Conservation (phyloP, 1,139 yeast species). For the Meyerozyma smithsonii region DNA sequence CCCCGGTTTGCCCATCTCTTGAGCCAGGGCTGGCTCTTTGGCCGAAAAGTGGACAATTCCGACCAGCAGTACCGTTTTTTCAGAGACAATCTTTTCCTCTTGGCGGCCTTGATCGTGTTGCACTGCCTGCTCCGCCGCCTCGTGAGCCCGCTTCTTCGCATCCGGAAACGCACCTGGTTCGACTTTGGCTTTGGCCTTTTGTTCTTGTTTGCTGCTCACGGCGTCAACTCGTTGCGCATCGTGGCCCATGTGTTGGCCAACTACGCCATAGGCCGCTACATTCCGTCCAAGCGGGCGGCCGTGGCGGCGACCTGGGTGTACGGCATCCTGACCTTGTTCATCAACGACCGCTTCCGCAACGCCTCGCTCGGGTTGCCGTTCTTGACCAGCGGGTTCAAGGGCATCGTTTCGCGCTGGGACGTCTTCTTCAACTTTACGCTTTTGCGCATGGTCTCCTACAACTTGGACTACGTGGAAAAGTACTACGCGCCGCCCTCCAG, state of each 20-base stretch:
- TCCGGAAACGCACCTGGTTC: conserved; percentile 30
- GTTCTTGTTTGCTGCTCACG: conserved; percentile 76
- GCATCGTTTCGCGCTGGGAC: conserved; percentile 89
- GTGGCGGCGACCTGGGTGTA: conserved; percentile 61
- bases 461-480: conserved; percentile 63
- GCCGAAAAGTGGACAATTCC: conserved; percentile 81
- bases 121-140: conserved; percentile 52
- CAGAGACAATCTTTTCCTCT: conserved; percentile 67
- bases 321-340: conserved; percentile 68
- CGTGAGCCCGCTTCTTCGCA: conserved; percentile 16
- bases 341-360: conserved; percentile 65
- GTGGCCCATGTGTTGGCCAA: conserved; percentile 51
- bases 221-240: conserved; percentile 63
- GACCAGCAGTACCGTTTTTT: conserved; percentile 88
- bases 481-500: not conserved
- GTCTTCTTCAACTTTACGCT: conserved; percentile 89
- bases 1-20: conserved; percentile 56
- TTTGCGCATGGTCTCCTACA: conserved; percentile 77
- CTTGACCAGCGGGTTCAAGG: conserved; percentile 58
- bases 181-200: conserved; percentile 70
- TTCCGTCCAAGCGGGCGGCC: conserved; percentile 26
- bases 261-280: conserved; percentile 48
- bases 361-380: conserved; percentile 47
- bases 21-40: conserved; percentile 71
- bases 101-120: conserved; percentile 46